Evolutionary conservation across 2,329 filamentous ascomycete genomes (phyloP).

Genomic region (Elsinoe ampelina): DNA sequence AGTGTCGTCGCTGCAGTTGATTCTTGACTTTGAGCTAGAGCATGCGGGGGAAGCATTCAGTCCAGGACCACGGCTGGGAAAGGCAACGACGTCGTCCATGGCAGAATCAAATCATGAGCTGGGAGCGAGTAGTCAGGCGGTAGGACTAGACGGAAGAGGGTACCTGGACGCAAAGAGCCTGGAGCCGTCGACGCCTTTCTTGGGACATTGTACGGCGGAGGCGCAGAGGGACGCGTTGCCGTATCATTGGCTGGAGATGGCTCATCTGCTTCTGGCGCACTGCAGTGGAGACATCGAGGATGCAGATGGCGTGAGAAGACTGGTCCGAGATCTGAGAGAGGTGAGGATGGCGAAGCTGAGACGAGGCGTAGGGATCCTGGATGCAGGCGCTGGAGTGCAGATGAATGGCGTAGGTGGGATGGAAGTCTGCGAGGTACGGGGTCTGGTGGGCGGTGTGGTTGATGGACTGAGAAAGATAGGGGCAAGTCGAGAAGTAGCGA

Average conservation of each 20-base stretch:
- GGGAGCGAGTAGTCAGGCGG: neutral
- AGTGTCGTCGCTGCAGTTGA: conserved; percentile 61
- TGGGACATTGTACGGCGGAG: conserved; percentile 59
- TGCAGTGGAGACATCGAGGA: conserved; percentile 73
- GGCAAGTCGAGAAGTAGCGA: conserved; percentile 65
- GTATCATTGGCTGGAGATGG: conserved; percentile 91
- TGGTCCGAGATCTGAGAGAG: conserved; percentile 76
- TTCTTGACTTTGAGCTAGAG: conserved; percentile 74
- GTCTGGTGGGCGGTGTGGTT: conserved; percentile 75
- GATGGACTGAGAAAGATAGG: conserved; percentile 79
- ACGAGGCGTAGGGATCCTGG: conserved; percentile 60
- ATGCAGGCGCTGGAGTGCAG: conserved; percentile 62
- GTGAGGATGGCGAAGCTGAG: conserved; percentile 84
- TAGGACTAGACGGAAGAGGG: conserved; percentile 14
- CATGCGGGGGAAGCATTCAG: conserved; percentile 62
- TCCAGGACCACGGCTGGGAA: conserved; percentile 60
- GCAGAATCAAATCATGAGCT: neutral
- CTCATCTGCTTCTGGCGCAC: conserved; percentile 75
- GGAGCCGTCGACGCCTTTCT: conserved; percentile 56
- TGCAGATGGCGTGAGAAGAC: conserved; percentile 61
- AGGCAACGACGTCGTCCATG: conserved; percentile 31
- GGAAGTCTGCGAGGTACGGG: conserved; percentile 80
- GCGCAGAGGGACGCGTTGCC: conserved; percentile 64
- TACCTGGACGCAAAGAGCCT: conserved; percentile 23
- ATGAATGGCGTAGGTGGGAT: conserved; percentile 80